phyloP scores from a whole-genome alignment of 176 grass and related monocot genomes.

The Eragrostis curvula region DNA sequence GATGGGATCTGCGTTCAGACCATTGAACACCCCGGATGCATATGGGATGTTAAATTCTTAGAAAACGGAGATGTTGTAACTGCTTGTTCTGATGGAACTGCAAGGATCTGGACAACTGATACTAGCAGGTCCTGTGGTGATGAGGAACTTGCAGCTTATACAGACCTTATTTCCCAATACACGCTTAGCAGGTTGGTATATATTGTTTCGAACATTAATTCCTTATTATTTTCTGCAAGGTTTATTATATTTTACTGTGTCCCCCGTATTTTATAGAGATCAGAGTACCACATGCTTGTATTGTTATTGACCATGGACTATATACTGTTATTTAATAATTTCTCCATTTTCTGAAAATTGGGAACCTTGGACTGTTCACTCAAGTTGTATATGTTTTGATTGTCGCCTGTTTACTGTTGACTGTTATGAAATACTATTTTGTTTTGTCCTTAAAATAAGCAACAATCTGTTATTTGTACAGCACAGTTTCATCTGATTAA shows the following conservation, averaged over 20 bases:
- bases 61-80: constrained; percentile 90
- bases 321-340: neutral
- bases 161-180: constrained; percentile 76
- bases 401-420: constrained; percentile 9
- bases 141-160: constrained; percentile 71
- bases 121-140: constrained; percentile 58
- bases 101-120: constrained; percentile 77
- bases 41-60: constrained; percentile 95
- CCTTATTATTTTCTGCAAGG: neutral
- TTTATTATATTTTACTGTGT: neutral
- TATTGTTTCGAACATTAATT: constrained; percentile 6
- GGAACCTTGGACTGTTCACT: neutral
- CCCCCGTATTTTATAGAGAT: neutral
- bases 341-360: neutral
- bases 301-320: constrained; percentile 7
- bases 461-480: neutral
- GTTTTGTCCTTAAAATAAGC: neutral
- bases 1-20: constrained; percentile 84
- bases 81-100: constrained; percentile 86
- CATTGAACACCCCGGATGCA: constrained; percentile 95
- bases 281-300: neutral
- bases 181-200: constrained; percentile 63
- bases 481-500: neutral
- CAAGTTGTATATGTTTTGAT: neutral
- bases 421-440: neutral